These are phyloP conservation scores for Aspergillus neotritici DNA, from an alignment of 2,329 filamentous ascomycete species.

Conservation along the genomic window DNA sequence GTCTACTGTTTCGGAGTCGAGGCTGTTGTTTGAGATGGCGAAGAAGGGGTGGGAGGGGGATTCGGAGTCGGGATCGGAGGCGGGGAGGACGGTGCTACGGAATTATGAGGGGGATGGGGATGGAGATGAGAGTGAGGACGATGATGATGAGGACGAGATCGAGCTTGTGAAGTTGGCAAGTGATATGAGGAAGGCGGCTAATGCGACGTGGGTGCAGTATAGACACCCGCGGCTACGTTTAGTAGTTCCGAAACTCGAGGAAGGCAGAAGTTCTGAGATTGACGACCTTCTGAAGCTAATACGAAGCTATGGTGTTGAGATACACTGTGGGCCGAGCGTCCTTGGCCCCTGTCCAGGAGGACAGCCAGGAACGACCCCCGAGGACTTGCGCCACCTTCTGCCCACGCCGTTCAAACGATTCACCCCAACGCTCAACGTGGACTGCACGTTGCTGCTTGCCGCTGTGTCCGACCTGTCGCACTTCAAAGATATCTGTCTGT, in stretches of 20 bases:
- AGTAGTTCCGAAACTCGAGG: constrained; percentile 55
- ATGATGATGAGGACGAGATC: constrained; percentile 51
- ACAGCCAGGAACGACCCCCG: constrained; percentile 4
- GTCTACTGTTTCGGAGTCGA: constrained; percentile 58
- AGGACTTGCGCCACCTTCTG: constrained; percentile 30
- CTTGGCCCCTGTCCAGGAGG: constrained; percentile 4
- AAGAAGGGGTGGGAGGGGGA: constrained; percentile 59
- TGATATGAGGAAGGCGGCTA: constrained; percentile 54
- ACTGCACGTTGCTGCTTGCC: constrained; percentile 63
- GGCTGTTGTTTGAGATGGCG: constrained; percentile 62
- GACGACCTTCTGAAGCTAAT: constrained; percentile 54
- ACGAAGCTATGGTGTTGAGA: constrained; percentile 44
- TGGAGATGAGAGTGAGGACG: constrained; percentile 32
- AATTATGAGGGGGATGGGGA: constrained; percentile 36
- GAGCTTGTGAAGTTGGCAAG: constrained; percentile 57
- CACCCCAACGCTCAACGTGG: constrained; percentile 43
- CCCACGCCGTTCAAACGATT: constrained; percentile 38
- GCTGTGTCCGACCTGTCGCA: constrained; percentile 70
- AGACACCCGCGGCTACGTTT: constrained; percentile 55
- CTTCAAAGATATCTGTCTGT: constrained; percentile 37
- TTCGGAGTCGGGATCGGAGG: constrained; percentile 43
- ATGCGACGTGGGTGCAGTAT: constrained; percentile 53
- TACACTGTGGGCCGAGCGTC: constrained; percentile 31
- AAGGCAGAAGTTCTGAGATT: constrained; percentile 49
- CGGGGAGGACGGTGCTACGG: constrained; percentile 22